Base-by-base conservation (phyloP, 495 filamentous ascomycete species). In the Mycothermus thermophilus region DNA sequence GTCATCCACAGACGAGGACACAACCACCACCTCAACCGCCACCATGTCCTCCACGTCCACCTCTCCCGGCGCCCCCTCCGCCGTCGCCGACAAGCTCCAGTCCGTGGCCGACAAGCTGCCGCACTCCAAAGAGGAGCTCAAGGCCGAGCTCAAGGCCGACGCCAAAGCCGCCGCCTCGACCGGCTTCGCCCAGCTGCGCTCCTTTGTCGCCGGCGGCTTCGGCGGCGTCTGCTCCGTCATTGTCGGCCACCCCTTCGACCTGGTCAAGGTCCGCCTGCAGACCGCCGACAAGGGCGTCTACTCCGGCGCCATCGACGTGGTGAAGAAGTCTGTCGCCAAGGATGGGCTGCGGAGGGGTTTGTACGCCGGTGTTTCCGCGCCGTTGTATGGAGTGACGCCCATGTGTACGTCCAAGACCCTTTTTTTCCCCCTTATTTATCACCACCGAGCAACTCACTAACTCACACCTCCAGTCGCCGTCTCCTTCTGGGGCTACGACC, bases 401-500 rank as follows among this genome's bases (percentile, higher is more conserved):
- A 96, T 96, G 92, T 97, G 88, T 94, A 75, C n/a, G 40, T 41
- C 33, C 22, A n/a, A n/a, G n/a, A n/a, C n/a, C n/a, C n/a, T n/a
- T 19, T 12, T 28, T 28, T 26, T 12, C 22, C 29, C 21, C 14
- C 18, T 34, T 21, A 3, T 30, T 10, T 38, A 4, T 32, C 3
- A 35, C 27, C 20, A 5, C 12, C 17, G 10, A 30, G 13, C 15
- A 9, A 8, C 12, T 2, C 15, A 34, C 44, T 37, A 30, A 49
- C 40, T 23, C 19, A 11, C 9, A 16, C 4, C 0, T 3, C 24
- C 37, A 95, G 87, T 96, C 62, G 90, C 90, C 50, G 86, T 97
- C 30, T 93, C 85, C 54, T 97, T 97, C 71, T 97, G 90, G 83
- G 90, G 90, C 45, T 99, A 94, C 61, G 90, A 93, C 56, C 64